Base-by-base conservation (phyloP, 2,329 filamentous ascomycete genomes). In the Paecilomyces fulvus region DNA sequence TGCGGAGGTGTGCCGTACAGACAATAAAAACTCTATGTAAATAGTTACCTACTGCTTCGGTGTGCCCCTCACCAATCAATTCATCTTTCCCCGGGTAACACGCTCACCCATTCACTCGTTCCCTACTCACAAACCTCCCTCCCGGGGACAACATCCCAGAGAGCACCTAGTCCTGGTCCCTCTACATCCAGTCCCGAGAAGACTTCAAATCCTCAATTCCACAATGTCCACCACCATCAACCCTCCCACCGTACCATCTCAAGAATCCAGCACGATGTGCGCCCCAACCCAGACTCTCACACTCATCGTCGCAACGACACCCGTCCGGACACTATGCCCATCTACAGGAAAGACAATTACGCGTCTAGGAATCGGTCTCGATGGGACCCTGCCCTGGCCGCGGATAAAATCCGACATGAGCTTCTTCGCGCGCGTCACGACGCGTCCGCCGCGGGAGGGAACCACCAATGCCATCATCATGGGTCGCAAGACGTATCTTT, bases 401-500 rank as follows among this genome's bases (percentile, higher is more conserved):
- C 87, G 88, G 49, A 81, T 97, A 31, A 89, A 86, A 73, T 86
- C 88, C 60, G 94, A 99, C 75, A 96, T 99, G 90, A 85, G 85
- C 43, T 97, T 96, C 72, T 99, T 99, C 72, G 88, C 90, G 17
- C 86, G 92, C 58, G 87, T 96, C 46, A 97, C 92, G 2, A 90
- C 89, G 65, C 83, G 86, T 14, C 59, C 70, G 3, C 67, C 70
- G 0, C 57, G 58, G 3, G 55, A 65, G 0, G 61, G 60, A 2
- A 63, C 54, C 25, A 68, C 65, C 1, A 92, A 92, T 71, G 88
- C 89, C 17, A 89, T 97, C 53, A 87, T 99, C 64, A 99, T 99
- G 94, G 94, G 94, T 58, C 88, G 94, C 67, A 96, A 95, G 74
- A 99, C 94, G 0, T 99, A 92, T 87, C 90, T 95, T 54, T 90